Evolutionary conservation across 1,139 yeast genomes (phyloP), one percentile per base, ranked within the genome.

Genomic region (Taiozyma onychis): DNA sequence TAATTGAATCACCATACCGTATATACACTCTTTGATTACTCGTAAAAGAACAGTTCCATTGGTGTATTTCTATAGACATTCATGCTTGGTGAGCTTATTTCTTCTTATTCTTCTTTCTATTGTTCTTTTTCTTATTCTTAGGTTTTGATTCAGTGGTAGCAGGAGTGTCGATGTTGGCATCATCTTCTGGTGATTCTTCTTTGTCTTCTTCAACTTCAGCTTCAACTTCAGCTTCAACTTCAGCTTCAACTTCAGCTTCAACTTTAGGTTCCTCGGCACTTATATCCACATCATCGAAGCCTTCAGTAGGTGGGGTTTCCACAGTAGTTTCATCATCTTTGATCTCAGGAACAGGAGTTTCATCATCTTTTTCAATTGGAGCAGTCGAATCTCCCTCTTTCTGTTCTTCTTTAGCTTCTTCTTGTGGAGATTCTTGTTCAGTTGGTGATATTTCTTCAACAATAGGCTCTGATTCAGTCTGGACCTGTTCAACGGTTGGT

Each of bases 121-220:
- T 66, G 56, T 65, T 67, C 52, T 62, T 68, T 39, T 65, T 67
- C 55, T 66, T 63, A 51, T 58, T 61, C 50, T 60, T 60, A 21
- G 52, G 52, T n/a, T 50, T 53, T 54, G 58, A 27, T 45, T 47
- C 24, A 42, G 43, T 44, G n/a, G 46, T 18, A 3, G 42, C 24
- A 11, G 43, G 18, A 14, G 51, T 37, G 18, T 41, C 44, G 10
- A 41, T 14, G 6, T 6, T 37, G 11, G 24, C 6, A n/a, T 37
- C 28, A 5, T 21, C 22, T 21, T 11, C 35, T 14, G 46, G 22
- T 14, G 47, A 35, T 48, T 52, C 48, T 41, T 27, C 44, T 21
- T 11, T 32, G 4, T 43, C 50, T 32, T 47, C 50, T 28, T 43
- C 54, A n/a, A 45, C 53, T n/a, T 46, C 45, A 18, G 18, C 50